A percentile compares a stretch with the other conserved stretches of the same genome.
phyloP scores from a whole-genome alignment of 208 protist genomes.

The Leishmania guyanensis region DNA sequence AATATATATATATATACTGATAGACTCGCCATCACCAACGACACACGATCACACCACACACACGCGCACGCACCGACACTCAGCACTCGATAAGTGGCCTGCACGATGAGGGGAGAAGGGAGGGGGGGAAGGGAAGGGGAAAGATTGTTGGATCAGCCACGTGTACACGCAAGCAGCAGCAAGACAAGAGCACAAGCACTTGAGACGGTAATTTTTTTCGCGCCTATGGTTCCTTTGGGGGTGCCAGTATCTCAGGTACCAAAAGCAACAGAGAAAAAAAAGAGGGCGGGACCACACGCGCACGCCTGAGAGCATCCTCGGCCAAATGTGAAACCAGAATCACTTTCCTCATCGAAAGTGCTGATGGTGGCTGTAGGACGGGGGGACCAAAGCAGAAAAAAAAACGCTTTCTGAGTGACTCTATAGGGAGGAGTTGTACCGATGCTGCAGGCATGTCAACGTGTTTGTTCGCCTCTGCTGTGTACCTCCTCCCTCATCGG shows the following conservation, averaged over 20 bases:
- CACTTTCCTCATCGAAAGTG: background rate
- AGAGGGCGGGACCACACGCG: background rate
- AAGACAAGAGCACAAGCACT: background rate
- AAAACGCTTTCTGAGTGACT: background rate
- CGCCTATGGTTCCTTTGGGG: background rate
- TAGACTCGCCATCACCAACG: background rate
- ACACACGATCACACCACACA: background rate
- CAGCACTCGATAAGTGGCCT: background rate
- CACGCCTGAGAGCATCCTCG: background rate
- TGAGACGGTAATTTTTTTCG: background rate
- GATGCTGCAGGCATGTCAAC: background rate
- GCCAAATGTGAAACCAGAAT: background rate
- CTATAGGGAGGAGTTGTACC: background rate
- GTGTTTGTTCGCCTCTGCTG: background rate
- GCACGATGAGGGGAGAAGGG: background rate
- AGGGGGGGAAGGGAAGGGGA: background rate
- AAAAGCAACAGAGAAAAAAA: background rate
- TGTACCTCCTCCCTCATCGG: background rate
- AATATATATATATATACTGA: background rate
- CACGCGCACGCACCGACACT: background rate
- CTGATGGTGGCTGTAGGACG: background rate
- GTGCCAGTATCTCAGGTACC: background rate
- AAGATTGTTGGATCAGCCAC: background rate
- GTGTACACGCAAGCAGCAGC: background rate
- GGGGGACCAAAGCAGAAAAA: background rate